phyloP scores from a whole-genome alignment of 805 yeast species.

The Millerago galiae region DNA sequence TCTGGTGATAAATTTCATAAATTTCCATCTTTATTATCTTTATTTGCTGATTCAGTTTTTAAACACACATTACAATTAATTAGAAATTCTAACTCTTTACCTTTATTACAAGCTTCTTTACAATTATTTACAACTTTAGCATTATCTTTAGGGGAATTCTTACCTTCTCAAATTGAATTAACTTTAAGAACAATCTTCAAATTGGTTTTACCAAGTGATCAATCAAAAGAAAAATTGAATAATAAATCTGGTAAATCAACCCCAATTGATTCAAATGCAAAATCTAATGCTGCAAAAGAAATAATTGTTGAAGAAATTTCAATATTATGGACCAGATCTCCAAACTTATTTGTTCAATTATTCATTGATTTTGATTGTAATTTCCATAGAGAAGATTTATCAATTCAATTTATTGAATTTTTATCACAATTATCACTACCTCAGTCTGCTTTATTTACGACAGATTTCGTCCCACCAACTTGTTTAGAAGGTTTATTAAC shows the following conservation, averaged over 20 bases:
- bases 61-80: constrained; percentile 78
- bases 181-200: constrained; percentile 59
- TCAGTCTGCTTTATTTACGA: constrained; percentile 71
- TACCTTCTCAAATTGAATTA: constrained; percentile 78
- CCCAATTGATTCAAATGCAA: constrained; percentile 26
- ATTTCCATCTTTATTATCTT: constrained; percentile 59
- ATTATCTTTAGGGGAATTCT: constrained; percentile 54
- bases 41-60: constrained; percentile 76
- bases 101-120: constrained; percentile 67
- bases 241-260: constrained; percentile 24
- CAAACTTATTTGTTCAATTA: constrained; percentile 66
- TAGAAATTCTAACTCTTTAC: constrained; percentile 65
- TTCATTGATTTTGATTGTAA: constrained; percentile 89
- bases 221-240: constrained; percentile 9
- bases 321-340: constrained; percentile 73
- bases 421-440: constrained; percentile 78
- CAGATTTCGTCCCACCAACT: constrained; percentile 86
- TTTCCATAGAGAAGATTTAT: constrained; percentile 75
- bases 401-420: constrained; percentile 59
- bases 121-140: constrained; percentile 69
- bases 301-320: constrained; percentile 79
- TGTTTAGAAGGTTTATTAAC: constrained; percentile 84
- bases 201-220: constrained; percentile 38
- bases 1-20: constrained; percentile 55
- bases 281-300: constrained; percentile 51